These are phyloP conservation scores for Caryopteris hybrid DNA, from an alignment of 305 asterid species.

Conservation along the genomic window DNA sequence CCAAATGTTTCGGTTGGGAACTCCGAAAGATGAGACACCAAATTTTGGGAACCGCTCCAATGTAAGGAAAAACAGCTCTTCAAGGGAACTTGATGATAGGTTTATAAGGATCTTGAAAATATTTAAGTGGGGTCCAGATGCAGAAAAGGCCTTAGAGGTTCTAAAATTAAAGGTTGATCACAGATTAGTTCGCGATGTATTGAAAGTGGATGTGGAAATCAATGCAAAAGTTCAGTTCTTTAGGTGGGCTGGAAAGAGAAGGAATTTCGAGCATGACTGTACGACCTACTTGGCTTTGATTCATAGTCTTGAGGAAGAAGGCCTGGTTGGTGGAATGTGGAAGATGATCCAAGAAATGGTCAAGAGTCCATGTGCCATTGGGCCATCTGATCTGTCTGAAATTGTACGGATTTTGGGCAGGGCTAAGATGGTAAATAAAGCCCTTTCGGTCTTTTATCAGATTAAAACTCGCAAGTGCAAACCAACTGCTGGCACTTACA, in stretches of 20 bases:
- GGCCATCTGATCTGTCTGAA: slow-evolving; percentile 65
- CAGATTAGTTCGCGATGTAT: slow-evolving; percentile 71
- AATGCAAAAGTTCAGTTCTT: slow-evolving; percentile 80
- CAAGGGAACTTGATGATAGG: slow-evolving; percentile 75
- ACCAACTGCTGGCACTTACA: slow-evolving; percentile 72
- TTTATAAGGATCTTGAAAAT: slow-evolving; percentile 84
- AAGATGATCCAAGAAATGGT: slow-evolving; percentile 76
- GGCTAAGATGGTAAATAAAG: slow-evolving; percentile 77
- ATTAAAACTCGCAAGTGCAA: slow-evolving; percentile 71
- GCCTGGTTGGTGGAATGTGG: slow-evolving; percentile 74
- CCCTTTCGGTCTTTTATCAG: slow-evolving; percentile 70
- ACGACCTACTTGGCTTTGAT: slow-evolving; percentile 69
- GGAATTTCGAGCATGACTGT: slow-evolving; percentile 76
- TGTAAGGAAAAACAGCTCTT: slow-evolving; percentile 28
- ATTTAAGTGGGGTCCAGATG: slow-evolving; percentile 95
- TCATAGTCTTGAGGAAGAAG: slow-evolving; percentile 66
- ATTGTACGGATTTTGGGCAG: slow-evolving; percentile 60
- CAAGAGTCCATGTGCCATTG: slow-evolving; percentile 48
- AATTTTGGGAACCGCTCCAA: slow-evolving; percentile 21
- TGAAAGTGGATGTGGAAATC: slow-evolving; percentile 77
- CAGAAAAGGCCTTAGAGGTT: slow-evolving; percentile 90
- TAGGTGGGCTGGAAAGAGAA: slow-evolving; percentile 84
- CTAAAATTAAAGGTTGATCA: slow-evolving; percentile 66
- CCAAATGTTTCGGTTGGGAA: slow-evolving; percentile 64
- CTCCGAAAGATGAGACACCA: slow-evolving; percentile 44